Evolutionary conservation across 2,329 filamentous ascomycete genomes (phyloP), one percentile per base, ranked within the genome.

Genomic region (Diaporthe sp.): DNA sequence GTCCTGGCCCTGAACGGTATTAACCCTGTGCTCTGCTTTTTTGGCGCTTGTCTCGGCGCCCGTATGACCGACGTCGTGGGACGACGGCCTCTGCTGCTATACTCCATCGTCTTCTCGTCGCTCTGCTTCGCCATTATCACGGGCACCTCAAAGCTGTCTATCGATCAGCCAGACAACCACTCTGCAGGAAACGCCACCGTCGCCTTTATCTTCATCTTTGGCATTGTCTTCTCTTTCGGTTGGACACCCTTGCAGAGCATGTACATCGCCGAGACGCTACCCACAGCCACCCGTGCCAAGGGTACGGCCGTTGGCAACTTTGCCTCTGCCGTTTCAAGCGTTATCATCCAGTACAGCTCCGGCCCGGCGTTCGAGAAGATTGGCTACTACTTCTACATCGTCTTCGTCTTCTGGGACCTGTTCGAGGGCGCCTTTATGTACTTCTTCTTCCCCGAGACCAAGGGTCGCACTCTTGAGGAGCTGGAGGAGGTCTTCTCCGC

Each of bases 1-100:
- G 83, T 86, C 0, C 84, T 92, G 17, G 86, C 87, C 1, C 82
- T 89, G 67, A 90, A 90, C 79, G 87, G 83, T 46, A 85, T 89
- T 77, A 89, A 91, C 80, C 88, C 90, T 34, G 86, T 90, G 34
- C 82, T 90, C 46, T 89, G 87, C 79, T 85, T 88, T 75, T 77
- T 87, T 1, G 87, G 84, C 1, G 88, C 89, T 25, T 83, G 91
- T 25, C 78, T 88, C 0, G 91, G 91, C 61, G 89, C 90, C 5
- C 84, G 86, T 19, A 84, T 92, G 68, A 89, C 90, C 1, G 90
- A 92, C 53, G 85, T 86, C 1, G 76, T 92, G 8, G 90, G 91
- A n/a, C 89, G 91, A 51, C 88, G 91, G 3, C 88, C 89, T 0
- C 82, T 91, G 10, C 81, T 91, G 17, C 80, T 91, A 4, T 86